phyloP scores from a whole-genome alignment of 2,329 filamentous ascomycete species.

The Talaromyces sp. region DNA sequence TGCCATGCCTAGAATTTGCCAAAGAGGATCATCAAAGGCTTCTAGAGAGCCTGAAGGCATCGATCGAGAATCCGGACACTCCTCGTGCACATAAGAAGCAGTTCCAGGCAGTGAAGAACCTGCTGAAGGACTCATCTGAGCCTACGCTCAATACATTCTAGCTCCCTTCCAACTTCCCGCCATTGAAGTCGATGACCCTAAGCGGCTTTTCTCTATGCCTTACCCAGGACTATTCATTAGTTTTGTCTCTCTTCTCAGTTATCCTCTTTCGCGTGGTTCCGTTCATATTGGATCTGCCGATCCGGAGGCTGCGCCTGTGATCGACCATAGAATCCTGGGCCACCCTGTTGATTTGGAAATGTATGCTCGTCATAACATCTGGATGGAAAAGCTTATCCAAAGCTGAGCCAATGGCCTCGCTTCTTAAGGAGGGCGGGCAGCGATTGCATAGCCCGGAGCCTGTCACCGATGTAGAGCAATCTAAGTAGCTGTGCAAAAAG shows the following conservation, averaged over 20 bases:
- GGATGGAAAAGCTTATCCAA: conserved; percentile 6
- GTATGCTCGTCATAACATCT: conserved; percentile 39
- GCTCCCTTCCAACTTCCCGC: conserved; percentile 23
- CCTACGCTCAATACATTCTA: conserved; percentile 24
- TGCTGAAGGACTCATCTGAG: conserved; percentile 19
- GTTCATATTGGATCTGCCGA: conserved; percentile 46
- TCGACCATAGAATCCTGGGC: conserved; percentile 49
- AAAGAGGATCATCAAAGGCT: conserved; percentile 7
- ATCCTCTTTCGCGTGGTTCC: conserved; percentile 35
- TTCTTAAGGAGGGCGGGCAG: conserved; percentile 37
- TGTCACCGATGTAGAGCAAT: conserved; percentile 43
- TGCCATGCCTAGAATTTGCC: conserved; percentile 18
- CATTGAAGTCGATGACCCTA: conserved; percentile 5
- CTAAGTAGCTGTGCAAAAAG: conserved; percentile 26
- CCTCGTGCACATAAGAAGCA: conserved; percentile 14
- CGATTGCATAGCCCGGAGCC: conserved; percentile 51
- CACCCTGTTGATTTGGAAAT: conserved; percentile 50
- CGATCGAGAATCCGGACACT: conserved; percentile 4
- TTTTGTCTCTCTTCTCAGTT: conserved; percentile 28
- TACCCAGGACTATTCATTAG: conserved; percentile 23
- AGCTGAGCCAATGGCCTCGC: conserved; percentile 32
- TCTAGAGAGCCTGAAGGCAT: conserved; percentile 4
- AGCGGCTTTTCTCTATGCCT: conserved; percentile 14
- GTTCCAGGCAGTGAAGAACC: conserved; percentile 7
- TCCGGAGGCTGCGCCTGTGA: conserved; percentile 36